Conservation (phyloP, 2,329 filamentous ascomycete species). For the Fusarium gaditjirri region DNA sequence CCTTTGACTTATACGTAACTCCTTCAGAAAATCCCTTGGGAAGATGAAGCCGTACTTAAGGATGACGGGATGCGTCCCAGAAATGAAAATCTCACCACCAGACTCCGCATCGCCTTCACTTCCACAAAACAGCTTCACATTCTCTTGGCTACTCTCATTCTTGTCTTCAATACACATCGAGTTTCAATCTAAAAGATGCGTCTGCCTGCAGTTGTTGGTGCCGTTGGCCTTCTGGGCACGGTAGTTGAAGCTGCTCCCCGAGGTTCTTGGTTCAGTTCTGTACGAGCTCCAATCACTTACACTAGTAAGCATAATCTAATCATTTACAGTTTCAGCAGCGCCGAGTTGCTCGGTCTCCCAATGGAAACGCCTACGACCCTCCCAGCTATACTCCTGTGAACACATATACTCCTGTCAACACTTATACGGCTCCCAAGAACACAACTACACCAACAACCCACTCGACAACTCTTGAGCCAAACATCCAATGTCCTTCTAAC, state of each 20-base stretch:
- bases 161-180: background rate
- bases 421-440: constrained; percentile 21
- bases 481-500: constrained; percentile 37
- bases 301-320: constrained; percentile 9
- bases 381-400: constrained; percentile 19
- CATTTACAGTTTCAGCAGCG: constrained; percentile 3
- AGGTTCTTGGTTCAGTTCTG: constrained; percentile 26
- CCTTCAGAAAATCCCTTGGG: constrained; percentile 28
- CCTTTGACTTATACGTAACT: constrained; percentile 20
- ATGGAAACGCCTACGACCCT: constrained; percentile 1
- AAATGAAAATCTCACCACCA: constrained; percentile 30
- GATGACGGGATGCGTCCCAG: constrained; percentile 11
- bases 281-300: constrained; percentile 8
- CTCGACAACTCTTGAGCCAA: constrained; percentile 15
- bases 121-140: constrained; percentile 23
- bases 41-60: constrained; percentile 41
- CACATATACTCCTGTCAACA: constrained; percentile 5
- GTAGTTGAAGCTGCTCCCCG: constrained; percentile 44
- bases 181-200: constrained; percentile 34
- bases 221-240: constrained; percentile 42
- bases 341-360: constrained; percentile 8
- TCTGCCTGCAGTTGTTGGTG: constrained; percentile 39
- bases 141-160: constrained; percentile 12
- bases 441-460: constrained; percentile 18
- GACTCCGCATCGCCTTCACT: constrained; percentile 30